Evolutionary conservation across 371 early-diverging fungal species (phyloP), one percentile per base, ranked within the genome.

Genomic region (Mortierella sp.): DNA sequence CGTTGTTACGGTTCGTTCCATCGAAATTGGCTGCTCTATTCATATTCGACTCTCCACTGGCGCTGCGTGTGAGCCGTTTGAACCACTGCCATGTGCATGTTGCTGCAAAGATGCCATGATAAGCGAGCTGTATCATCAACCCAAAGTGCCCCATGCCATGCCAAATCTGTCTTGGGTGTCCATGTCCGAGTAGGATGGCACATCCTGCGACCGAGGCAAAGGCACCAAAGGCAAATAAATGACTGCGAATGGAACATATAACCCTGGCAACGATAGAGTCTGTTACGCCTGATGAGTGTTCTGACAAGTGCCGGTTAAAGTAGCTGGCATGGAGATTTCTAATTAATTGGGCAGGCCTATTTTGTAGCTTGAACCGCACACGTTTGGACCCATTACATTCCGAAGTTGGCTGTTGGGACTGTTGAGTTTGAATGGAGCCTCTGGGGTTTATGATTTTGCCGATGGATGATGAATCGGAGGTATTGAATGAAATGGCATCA

Each of bases 321-420:
- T 80, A 80, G 59, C 62, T 80, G 45, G 81, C 81, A 47, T 80
- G 81, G 13, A 80, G 69, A 38, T 80, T 80, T 58, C 81, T 74
- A 69, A 80, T 80, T 60, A 80, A 57, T 36, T 69, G 81, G 10
- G 71, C 81, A 9, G 81, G 81, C 41, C 81, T 43, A 55, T 63
- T 71, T 28, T 58, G 74, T 32, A 79, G 38, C 21, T 62, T 77
- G 70, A 77, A 77, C 11, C 55, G 66, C 58, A 60, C 15, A 21
- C 43, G 19, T 11, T 40, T 57, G 28, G 21, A 13, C 52, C 55
- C 28, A 47, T 11, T 43, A 28, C 21, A 19, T 32, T 24, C 38
- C 19, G 3, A 38, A 16, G 32, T 10, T 33, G 47, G 21, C 6
- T 41, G 64, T 45, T 40, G 45, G 5, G 13, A 10, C n/a, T 24